Evolutionary conservation across 495 filamentous ascomycete genomes (phyloP), one percentile per base, ranked within the genome.

Genomic region (Extremus antarcticus): DNA sequence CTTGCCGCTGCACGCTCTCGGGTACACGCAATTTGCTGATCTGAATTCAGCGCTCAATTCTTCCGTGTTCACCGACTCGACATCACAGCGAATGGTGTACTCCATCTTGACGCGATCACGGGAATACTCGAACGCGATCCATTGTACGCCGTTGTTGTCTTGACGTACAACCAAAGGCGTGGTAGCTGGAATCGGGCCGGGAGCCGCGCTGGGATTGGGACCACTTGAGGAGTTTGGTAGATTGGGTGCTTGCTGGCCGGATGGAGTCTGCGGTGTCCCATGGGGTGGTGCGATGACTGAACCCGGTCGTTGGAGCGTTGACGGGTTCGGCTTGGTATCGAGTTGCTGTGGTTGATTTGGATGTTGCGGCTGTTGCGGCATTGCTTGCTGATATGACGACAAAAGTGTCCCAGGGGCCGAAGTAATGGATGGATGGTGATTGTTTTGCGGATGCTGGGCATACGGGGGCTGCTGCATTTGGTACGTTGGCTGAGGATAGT

Each of bases 41-140:
- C 94, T 95, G 80, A 97, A 97, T 50, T 96, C 90, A 60, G 78
- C 75, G 57, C 78, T 78, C 25, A 98, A 80, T 43, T 78, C 82
- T 48, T 96, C 90, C 48, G 91, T 87, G 66, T 88, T 89, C 43
- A 98, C 89, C 0, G 90, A 95, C 71, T 96, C 92, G 21, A 97
- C 92, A 63, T 98, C 92, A 65, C 92, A 98, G 32, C 92, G 85
- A 65, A 98, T 98, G 0, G 90, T 95, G 69, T 98, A 98, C 68
- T 95, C 92, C 89, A 96, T 95, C 79, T 98, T 98, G 59, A 98
- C 90, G 25, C 92, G 78, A 67, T 98, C 92, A 23, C 92, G 82
- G 16, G 94, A 97, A 68, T 98, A 98, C 65, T 98, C 92, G 55
- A 98, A 98, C 2, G 90, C 88, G 59, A 98, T 98, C 92, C 92